phyloP scores from a whole-genome alignment of 2,329 filamentous ascomycete genomes.

The Pestalotiopsis sp. region DNA sequence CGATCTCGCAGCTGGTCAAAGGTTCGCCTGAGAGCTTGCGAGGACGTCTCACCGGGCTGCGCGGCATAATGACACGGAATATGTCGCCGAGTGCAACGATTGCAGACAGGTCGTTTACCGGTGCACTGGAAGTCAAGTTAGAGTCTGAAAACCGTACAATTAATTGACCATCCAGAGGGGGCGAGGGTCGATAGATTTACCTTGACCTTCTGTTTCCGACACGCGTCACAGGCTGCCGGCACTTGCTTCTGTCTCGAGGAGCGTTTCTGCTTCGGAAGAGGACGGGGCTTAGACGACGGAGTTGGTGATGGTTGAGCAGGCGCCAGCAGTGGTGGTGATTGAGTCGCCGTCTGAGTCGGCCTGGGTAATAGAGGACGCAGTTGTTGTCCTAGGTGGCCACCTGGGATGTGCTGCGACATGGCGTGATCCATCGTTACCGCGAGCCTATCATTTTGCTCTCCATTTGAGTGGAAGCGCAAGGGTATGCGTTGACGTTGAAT shows the following conservation, averaged over 20 bases:
- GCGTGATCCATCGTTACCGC: background rate
- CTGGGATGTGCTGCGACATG: background rate
- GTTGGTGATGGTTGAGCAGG: background rate
- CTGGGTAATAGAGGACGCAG: background rate
- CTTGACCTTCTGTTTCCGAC: conserved; percentile 34
- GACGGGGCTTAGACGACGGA: background rate
- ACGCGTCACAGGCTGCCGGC: conserved; percentile 32
- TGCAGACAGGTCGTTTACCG: conserved; percentile 31
- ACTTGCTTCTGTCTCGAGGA: background rate
- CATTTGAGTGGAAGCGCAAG: background rate
- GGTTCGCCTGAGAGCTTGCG: conserved; percentile 36
- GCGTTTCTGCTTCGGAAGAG: background rate
- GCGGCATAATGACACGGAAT: conserved; percentile 29
- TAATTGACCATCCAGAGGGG: background rate
- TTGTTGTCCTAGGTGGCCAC: background rate
- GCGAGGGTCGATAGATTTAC: conserved; percentile 20
- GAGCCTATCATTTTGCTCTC: background rate
- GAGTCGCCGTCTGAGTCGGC: background rate
- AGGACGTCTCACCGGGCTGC: conserved; percentile 30
- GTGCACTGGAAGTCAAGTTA: conserved; percentile 27
- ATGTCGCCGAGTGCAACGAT: conserved; percentile 30
- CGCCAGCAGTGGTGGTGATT: background rate
- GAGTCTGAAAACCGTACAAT: background rate
- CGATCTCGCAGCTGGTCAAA: conserved; percentile 30
- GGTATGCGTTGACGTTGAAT: background rate